Conservation (phyloP, 169 alveolate genomes). For the Perkinsus chesapeaki region DNA sequence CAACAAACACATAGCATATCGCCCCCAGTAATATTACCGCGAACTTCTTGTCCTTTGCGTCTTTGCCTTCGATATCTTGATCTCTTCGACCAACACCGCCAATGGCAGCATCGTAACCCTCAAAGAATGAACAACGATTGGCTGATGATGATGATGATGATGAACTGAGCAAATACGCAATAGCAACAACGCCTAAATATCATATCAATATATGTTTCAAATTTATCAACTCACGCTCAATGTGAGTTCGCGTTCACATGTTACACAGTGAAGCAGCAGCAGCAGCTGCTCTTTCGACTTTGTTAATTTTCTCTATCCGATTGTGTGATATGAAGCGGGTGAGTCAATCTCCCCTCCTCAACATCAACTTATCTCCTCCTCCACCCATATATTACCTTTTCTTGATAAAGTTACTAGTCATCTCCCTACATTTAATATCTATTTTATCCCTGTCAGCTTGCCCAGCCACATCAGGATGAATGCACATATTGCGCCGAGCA, state of each 20-base stretch:
- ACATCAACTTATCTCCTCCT: conserved; percentile 44
- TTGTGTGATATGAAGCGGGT: no score
- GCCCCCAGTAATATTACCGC: background rate
- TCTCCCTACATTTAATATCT: conserved; percentile 65
- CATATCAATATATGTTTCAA: no score
- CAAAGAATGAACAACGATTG: background rate
- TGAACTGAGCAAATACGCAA: no score
- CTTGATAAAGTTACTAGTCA: background rate
- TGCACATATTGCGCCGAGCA: conserved; percentile 85
- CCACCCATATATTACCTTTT: conserved; percentile 39
- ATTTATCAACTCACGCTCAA: no score
- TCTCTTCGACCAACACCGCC: background rate
- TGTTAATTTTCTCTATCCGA: no score
- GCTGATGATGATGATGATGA: background rate
- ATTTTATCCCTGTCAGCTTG: conserved; percentile 78
- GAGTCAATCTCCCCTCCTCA: conserved; percentile 50
- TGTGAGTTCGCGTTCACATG: no score
- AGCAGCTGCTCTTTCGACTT: no score
- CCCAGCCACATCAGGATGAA: conserved; percentile 73
- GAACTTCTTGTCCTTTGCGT: background rate
- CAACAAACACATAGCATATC: background rate
- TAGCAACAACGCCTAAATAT: no score
- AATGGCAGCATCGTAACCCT: background rate
- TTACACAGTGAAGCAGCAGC: no score
- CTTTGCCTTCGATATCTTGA: background rate